Evolutionary conservation across 169 alveolate genomes (phyloP).

Genomic region (Eimeria sp.): DNA sequence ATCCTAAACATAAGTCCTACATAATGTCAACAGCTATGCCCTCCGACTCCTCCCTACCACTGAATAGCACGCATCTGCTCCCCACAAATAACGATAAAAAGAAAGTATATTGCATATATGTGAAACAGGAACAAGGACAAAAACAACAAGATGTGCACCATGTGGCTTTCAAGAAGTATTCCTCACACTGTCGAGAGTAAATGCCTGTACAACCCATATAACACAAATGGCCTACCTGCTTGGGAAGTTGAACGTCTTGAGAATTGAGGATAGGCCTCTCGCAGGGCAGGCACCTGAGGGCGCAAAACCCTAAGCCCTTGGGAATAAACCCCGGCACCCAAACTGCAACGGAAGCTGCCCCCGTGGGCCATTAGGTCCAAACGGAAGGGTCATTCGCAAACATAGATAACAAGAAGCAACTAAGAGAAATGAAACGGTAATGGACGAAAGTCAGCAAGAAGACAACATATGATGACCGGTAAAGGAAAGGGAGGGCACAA

Average conservation of each 20-base stretch:
- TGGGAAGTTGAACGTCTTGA: slow-evolving; percentile 71
- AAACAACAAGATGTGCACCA: not conserved
- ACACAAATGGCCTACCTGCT: slow-evolving; percentile 18
- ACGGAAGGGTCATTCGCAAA: not conserved
- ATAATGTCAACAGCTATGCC: no score
- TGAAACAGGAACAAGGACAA: not conserved
- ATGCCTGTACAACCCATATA: not conserved
- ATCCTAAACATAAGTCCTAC: not conserved
- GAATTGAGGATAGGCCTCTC: slow-evolving; percentile 82
- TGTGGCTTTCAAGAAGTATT: not conserved
- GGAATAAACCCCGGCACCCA: not conserved
- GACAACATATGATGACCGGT: not conserved
- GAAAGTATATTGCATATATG: not conserved
- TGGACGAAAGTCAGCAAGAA: not conserved
- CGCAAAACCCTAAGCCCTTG: not conserved
- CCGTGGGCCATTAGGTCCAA: not conserved
- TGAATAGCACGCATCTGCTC: not conserved
- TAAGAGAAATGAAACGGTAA: not conserved
- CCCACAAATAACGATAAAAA: not conserved
- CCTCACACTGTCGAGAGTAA: not conserved
- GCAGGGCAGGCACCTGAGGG: slow-evolving; percentile 76
- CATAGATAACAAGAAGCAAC: not conserved
- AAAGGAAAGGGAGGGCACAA: not conserved
- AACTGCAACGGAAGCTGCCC: not conserved
- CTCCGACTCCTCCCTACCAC: not conserved